Base-by-base conservation (phyloP, 371 early-diverging fungal species). In the Rhizopus stolonifer region DNA sequence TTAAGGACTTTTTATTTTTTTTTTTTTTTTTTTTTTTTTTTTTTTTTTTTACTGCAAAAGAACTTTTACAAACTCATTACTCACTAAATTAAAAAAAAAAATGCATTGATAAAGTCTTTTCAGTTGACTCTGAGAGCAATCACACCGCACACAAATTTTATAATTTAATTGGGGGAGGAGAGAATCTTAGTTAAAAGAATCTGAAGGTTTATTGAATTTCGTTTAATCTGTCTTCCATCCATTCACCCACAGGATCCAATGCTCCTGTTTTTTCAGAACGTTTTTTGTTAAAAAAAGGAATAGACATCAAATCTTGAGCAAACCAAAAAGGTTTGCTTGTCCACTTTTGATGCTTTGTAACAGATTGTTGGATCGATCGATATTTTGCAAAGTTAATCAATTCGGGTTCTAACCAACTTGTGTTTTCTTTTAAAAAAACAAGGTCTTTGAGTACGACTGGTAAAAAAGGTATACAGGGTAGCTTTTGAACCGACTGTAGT, bases 381-480 rank as follows among this genome's bases (percentile, higher is more conserved):
- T 61, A 67, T 19, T 67, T 71, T 1, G 61, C 42, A 47, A 71
- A 67, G 21, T 71, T 71, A 49, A 71, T 52, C 18, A 71, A 31
- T 7, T 56, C 21, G 11, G 61, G 43, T 19, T 43, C 25, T 0
- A 60, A 40, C 44, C 32, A 56, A 2, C 65, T 70, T 10, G 69
- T 48, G 26, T 72, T 74, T 34, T 78, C 78, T 32, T 70, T 62
- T n/a, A 65, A 63, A 43, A 78, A 78, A 0, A 68, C 65, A 6
- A 70, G 34, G 33, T 78, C 78, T 46, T 78, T 78, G 32, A 74
- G 61, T 2, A 74, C 63, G 7, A 78, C 54, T 2, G 78, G 78
- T 22, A 78, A 64, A 46, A 78, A 78, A 0, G 72, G 69, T 4
- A 77, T 49, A 1, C 52, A 44, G 0, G 74, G 72, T 13, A 67